Evolutionary conservation across 2,329 filamentous ascomycete species (phyloP).

Genomic region (Aureobasidium musti): DNA sequence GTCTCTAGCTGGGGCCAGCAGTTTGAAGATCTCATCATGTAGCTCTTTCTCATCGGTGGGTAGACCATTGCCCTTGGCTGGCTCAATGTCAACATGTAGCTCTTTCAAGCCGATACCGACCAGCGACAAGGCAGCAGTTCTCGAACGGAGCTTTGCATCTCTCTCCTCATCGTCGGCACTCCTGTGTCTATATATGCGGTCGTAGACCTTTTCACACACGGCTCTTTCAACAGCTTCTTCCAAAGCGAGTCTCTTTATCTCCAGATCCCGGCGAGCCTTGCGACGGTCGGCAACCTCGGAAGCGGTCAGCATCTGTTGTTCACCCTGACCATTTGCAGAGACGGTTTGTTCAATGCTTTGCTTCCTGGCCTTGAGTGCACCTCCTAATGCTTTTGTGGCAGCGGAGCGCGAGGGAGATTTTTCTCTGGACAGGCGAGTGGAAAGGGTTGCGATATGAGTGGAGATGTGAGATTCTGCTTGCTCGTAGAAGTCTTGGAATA

Average conservation of each 20-base stretch:
- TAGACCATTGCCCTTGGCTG: constrained; percentile 56
- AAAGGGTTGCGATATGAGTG: constrained; percentile 81
- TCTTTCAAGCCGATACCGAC: constrained; percentile 89
- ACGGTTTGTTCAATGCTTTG: constrained; percentile 43
- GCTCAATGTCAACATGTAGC: constrained; percentile 73
- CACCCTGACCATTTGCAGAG: constrained; percentile 49
- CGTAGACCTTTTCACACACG: constrained; percentile 59
- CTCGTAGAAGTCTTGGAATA: constrained; percentile 93
- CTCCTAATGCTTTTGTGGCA: constrained; percentile 60
- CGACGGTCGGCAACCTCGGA: constrained; percentile 81
- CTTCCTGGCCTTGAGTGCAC: constrained; percentile 48
- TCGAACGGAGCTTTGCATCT: constrained; percentile 91
- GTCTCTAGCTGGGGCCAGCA: constrained; percentile 66
- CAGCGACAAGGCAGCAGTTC: constrained; percentile 85
- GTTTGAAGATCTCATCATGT: constrained; percentile 69
- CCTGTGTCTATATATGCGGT: constrained; percentile 85
- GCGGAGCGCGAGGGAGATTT: constrained; percentile 60
- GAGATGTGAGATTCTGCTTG: constrained; percentile 78
- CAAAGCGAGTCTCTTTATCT: constrained; percentile 72
- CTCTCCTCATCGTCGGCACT: constrained; percentile 92
- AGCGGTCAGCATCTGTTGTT: constrained; percentile 87
- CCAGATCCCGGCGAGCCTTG: constrained; percentile 73
- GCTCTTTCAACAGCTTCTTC: constrained; percentile 91
- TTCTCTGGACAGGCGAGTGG: constrained; percentile 71
- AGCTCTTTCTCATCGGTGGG: constrained; percentile 56